Evolutionary conservation across 2,329 filamentous ascomycete species (phyloP), one percentile per base, ranked within the genome.

Genomic region (Sordariomycetes sp.): DNA sequence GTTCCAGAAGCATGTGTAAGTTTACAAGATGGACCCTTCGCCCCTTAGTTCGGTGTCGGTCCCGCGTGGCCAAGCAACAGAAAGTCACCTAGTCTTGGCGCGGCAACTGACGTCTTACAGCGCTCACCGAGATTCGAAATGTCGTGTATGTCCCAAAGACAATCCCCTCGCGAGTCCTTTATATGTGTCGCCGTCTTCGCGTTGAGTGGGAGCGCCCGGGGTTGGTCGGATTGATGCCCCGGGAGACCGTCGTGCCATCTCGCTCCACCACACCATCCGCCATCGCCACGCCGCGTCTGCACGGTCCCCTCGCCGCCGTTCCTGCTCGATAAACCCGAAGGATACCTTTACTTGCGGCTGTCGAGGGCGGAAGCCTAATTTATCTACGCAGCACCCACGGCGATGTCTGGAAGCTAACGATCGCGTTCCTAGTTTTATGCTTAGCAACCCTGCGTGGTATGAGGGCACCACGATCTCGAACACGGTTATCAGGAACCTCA

Each of bases 401-500:
- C 15, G 34, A 34, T 34, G 24, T 17, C 39, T 8, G n/a, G 24
- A n/a, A 22, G 34, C 51, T 45, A 48, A n/a, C 36, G 8, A 50
- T 20, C 28, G 34, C 52, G 59, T 32, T 59, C 52, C 12, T 62
- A 82, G 80, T 69, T 75, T 82, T 66, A 72, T 83, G 60, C 80
- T 83, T 67, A 82, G 76, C 69, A 81, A 82, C 67, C 80, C 80
- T 34, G 74, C 73, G 57, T 82, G 76, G 74, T 71, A 69, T 56
- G 76, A 76, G 62, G 72, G 72, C 57, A 71, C 71, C 60, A 75
- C 74, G 24, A 68, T 77, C 57, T 74, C 79, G 48, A 78, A 74
- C 61, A 80, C 77, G 57, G 73, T 81, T 60, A 74, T 82, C 61
- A 71, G 73, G 60, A 83, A 83, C 63, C 74, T 83, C 60, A 82